Base-by-base conservation (phyloP, 129 eudicot species). In the Flaveria sonorensis region DNA sequence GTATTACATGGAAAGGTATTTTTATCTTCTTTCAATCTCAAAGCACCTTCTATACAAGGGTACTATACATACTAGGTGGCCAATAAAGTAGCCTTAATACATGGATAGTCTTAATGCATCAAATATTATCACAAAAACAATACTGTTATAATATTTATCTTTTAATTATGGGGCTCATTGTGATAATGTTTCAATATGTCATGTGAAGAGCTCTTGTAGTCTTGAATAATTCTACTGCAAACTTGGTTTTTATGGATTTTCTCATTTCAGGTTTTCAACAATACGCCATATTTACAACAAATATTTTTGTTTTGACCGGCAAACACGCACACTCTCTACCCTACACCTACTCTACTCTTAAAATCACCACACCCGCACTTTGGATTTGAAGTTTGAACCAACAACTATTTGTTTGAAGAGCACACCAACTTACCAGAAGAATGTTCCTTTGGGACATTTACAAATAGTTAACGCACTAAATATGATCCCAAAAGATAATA, bases 1-100 rank as follows among this genome's bases (percentile, higher is more conserved):
- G 80, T 62, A 77, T 84, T 56, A 78, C 80, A 69, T 69, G 88
- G 84, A 72, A 76, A 85, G 89, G 96, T 89, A 89, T 72, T 28
- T 51, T 26, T 70, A 12, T 42, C 9, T 2, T 67, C 39, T 66
- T 19, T 67, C 24, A 73, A 3, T 66, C 64, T 26, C 50, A 52
- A 36, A 36, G 32, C 40, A 48, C 24, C 50, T 46, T 39, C 39
- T 19, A 15, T 42, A 46, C 68, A 62, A 62, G 19, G 68, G 43
- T 62, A 30, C 5, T 28, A 59, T 14, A 28, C 19, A 16, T 7
- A 28, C 43, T 62, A 30, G 20, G 14, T 62, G 68, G 20, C 11
- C 20, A 62, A 28, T 28, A 62, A 62, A 62, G 68, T 62, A 30
- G 45, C 68, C 14, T 62, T 36, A 14, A 14, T 30, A 62, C 68